These are phyloP conservation scores for Sugiyamaella novakii DNA, from an alignment of 1,139 yeast genomes.

Conservation along the genomic window DNA sequence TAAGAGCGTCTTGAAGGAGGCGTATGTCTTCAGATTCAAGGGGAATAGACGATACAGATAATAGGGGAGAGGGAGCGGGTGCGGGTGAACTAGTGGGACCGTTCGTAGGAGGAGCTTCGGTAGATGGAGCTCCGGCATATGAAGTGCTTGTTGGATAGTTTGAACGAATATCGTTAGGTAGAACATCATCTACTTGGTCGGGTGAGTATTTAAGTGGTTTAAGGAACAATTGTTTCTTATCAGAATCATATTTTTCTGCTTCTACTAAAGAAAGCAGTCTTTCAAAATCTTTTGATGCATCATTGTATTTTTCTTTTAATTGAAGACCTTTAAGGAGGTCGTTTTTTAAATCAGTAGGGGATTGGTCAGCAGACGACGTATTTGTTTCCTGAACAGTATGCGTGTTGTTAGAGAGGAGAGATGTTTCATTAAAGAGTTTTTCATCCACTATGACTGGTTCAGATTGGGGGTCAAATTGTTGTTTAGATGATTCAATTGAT, in stretches of 20 bases:
- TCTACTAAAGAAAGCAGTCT: slow-evolving; percentile 27
- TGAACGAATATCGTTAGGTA: slow-evolving; percentile 30
- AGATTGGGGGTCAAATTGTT: no score
- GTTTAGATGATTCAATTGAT: no score
- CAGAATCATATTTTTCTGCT: slow-evolving; percentile 1
- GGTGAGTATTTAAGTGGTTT: slow-evolving; percentile 2
- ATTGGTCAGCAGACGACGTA: slow-evolving; percentile 3
- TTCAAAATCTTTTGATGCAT: slow-evolving; percentile 26
- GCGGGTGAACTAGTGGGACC: neutral
- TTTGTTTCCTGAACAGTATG: slow-evolving; percentile 7
- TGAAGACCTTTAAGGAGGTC: slow-evolving; percentile 20
- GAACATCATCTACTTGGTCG: slow-evolving; percentile 25
- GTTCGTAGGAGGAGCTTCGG: neutral
- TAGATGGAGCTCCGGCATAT: neutral
- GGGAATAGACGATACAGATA: neutral
- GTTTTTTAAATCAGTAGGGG: slow-evolving; percentile 15
- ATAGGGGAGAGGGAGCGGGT: neutral
- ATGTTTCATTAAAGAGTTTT: slow-evolving; percentile 8
- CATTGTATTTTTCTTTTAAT: slow-evolving; percentile 23
- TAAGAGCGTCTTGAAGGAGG: slow-evolving; percentile 46
- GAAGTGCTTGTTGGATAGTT: slow-evolving; percentile 14
- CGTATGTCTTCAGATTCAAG: slow-evolving; percentile 24
- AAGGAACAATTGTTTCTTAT: neutral
- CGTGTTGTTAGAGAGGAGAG: slow-evolving; percentile 5
- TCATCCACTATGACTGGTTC: no score